Base-by-base conservation (phyloP, 1,139 yeast species). In the Magnusiomyces magnusii region DNA sequence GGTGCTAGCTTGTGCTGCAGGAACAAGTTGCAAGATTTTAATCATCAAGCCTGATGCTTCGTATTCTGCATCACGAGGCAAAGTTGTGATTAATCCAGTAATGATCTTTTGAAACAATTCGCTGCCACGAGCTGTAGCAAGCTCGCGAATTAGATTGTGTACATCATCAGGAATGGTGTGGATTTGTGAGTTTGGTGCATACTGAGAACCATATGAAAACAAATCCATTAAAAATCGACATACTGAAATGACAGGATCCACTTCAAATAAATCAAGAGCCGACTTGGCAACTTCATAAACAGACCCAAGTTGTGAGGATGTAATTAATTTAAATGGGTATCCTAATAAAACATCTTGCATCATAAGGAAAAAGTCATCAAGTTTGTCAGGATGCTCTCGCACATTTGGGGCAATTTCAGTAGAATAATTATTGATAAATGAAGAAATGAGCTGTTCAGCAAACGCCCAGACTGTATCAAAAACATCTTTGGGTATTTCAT, bases 361-460 rank as follows among this genome's bases (percentile, higher is more conserved):
- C 86, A 92, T 86, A 61, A 95, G 79, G 78, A 86, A 91, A 69
- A 87, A 92, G 75, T 92, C 97, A 71, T 92, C 97, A 58, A 92
- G 77, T 44, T 89, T 79, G 70, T 90, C 96, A 19, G 93, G 88
- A 47, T 80, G 80, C 64, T 77, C 80, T 57, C 75, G 75, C 50
- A 73, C 68, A 51, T 64, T 63, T 2, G 36, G 36, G 17, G 39
- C 39, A 50, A 50, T 50, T 34, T 50, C 53, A 25, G 65, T 65
- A 42, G 64, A 63, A 63, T 73, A 73, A 62, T 68, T 73, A 61
- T 62, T 61, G 63, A 80, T 75, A 65, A 81, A 78, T 3, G 78
- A 71, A 15, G 70, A 67, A 56, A 80, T 74, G 64, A 80, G 84
- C 31, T 77, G 74, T 55, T 75, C 69, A 10, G 80, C 76, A 67